phyloP scores from a whole-genome alignment of 805 yeast species.

The Monosporozyma aerobia region DNA sequence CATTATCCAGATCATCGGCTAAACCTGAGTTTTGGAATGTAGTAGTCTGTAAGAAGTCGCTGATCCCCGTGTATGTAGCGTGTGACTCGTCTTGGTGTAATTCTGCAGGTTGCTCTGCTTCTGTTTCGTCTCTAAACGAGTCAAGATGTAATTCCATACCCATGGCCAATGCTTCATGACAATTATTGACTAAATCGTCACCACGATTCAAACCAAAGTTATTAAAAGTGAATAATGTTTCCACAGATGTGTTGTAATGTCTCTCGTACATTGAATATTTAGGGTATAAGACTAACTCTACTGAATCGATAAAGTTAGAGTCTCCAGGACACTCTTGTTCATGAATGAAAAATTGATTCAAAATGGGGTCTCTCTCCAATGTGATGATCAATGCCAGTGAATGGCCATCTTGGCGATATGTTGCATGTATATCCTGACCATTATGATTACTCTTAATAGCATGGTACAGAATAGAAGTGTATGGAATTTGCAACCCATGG shows the following conservation, averaged over 20 bases:
- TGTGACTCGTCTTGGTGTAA: neutral
- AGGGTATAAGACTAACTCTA: slow-evolving; percentile 32
- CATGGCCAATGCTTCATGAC: slow-evolving; percentile 31
- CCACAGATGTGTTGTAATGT: slow-evolving; percentile 29
- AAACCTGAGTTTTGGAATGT: slow-evolving; percentile 16
- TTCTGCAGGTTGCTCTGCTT: neutral
- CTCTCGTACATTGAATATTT: slow-evolving; percentile 30
- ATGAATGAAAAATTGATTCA: slow-evolving; percentile 20
- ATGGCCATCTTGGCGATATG: slow-evolving; percentile 17
- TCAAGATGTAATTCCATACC: slow-evolving; percentile 26
- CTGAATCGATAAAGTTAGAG: slow-evolving; percentile 12
- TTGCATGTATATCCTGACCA: slow-evolving; percentile 1
- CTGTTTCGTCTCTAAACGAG: slow-evolving; percentile 6
- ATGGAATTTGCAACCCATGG: slow-evolving; percentile 33
- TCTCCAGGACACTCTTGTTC: neutral
- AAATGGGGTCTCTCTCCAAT: slow-evolving; percentile 19
- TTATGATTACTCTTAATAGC: slow-evolving; percentile 14
- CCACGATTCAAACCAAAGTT: slow-evolving; percentile 35
- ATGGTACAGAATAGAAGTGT: slow-evolving; percentile 26
- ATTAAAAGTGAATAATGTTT: slow-evolving; percentile 30
- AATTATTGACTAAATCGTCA: slow-evolving; percentile 30
- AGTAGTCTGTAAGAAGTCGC: slow-evolving; percentile 12
- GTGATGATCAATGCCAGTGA: slow-evolving; percentile 20
- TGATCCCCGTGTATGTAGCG: slow-evolving; percentile 12
- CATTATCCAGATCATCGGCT: slow-evolving; percentile 23